These are phyloP conservation scores for Termitomyces sp. DNA, from an alignment of 768 basidiomycete species.

Conservation along the genomic window DNA sequence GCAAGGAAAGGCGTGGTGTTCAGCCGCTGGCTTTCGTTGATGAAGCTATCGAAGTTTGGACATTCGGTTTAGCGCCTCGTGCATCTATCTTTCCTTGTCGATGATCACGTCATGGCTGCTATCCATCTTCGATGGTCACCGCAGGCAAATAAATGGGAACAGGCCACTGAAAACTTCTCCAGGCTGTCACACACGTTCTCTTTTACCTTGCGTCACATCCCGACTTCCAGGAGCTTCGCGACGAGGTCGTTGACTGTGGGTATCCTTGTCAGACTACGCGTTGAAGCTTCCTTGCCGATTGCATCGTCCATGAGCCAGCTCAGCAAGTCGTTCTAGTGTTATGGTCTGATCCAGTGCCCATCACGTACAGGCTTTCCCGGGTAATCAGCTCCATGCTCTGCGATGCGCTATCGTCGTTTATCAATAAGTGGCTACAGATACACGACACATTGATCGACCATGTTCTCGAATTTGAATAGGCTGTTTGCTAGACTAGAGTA, in stretches of 20 bases:
- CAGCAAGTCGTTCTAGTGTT: conserved; percentile 33
- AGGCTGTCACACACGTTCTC: too few species aligned
- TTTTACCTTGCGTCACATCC: too few species aligned
- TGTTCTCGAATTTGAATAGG: conserved; percentile 6
- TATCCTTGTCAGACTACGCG: conserved; percentile 22
- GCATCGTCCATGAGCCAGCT: conserved; percentile 38
- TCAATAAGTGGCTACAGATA: conserved; percentile 14
- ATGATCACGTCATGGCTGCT: too few species aligned
- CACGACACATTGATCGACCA: neutral
- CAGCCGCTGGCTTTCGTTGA: too few species aligned
- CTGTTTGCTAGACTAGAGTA: conserved; percentile 5
- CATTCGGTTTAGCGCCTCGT: too few species aligned
- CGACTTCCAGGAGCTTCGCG: too few species aligned
- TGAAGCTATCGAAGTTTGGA: too few species aligned
- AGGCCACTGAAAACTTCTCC: too few species aligned
- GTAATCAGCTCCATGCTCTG: conserved; percentile 17
- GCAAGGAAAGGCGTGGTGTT: too few species aligned
- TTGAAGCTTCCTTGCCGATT: conserved; percentile 18
- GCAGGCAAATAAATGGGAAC: too few species aligned
- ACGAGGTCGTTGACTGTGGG: conserved; percentile 34
- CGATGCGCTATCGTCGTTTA: conserved; percentile 5
- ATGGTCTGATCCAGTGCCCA: neutral
- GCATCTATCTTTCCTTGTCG: too few species aligned
- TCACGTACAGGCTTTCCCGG: conserved; percentile 20
- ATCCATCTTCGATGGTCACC: too few species aligned